Evolutionary conservation across 2,329 filamentous ascomycete species (phyloP).

Genomic region (Fusarium guadeloupense): DNA sequence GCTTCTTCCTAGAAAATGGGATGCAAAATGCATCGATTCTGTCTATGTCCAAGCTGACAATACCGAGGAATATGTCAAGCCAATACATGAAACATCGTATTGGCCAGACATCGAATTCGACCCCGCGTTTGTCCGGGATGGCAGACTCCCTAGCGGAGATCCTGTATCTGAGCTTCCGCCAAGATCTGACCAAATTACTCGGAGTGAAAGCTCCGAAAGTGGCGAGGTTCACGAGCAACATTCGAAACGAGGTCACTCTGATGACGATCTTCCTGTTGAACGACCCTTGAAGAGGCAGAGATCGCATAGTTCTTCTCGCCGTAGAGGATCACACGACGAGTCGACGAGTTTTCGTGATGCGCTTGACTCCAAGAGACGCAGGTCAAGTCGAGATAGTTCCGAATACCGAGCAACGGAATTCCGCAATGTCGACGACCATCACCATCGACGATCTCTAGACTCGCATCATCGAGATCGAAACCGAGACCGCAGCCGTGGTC

Average conservation of each 20-base stretch:
- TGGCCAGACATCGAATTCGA: slow-evolving; percentile 55
- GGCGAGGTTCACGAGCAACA: slow-evolving; percentile 23
- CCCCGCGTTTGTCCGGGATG: slow-evolving; percentile 52
- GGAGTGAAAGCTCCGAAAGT: slow-evolving; percentile 30
- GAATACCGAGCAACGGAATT: slow-evolving; percentile 12
- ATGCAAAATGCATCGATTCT: slow-evolving; percentile 56
- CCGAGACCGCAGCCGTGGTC: slow-evolving; percentile 12
- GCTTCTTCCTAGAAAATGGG: slow-evolving; percentile 56
- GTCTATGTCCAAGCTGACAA: slow-evolving; percentile 56
- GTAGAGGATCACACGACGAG: slow-evolving; percentile 3
- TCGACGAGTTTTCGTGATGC: slow-evolving; percentile 10
- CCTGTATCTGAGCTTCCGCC: slow-evolving; percentile 23
- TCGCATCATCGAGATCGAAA: slow-evolving; percentile 25
- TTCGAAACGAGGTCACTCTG: slow-evolving; percentile 25
- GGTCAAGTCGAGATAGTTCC: slow-evolving; percentile 25
- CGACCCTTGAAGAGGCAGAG: slow-evolving; percentile 34
- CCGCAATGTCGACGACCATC: slow-evolving; percentile 8
- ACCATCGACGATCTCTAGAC: slow-evolving; percentile 30
- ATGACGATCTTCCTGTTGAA: slow-evolving; percentile 22
- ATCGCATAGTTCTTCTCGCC: slow-evolving; percentile 27
- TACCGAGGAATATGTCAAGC: slow-evolving; percentile 53
- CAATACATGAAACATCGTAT: slow-evolving; percentile 52
- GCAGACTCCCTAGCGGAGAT: slow-evolving; percentile 36
- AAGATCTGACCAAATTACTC: slow-evolving; percentile 8
- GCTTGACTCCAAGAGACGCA: slow-evolving; percentile 17